Base-by-base conservation (phyloP, 257 asterid species). In the Solanum ahanhuiri region DNA sequence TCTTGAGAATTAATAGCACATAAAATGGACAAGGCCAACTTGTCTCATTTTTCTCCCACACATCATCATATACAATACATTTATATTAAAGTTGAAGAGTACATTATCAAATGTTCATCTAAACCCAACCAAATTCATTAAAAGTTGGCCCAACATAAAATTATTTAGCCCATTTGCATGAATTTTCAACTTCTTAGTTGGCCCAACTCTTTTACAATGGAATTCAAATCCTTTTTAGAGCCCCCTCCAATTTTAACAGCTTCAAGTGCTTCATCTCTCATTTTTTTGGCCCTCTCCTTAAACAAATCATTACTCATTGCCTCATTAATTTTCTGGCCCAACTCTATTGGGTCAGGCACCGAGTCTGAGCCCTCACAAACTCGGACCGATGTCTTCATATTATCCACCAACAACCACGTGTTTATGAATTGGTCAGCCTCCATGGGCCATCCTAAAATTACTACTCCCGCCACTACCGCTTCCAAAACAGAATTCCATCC, bases 361-460 rank as follows among this genome's bases (percentile, higher is more conserved):
- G 90, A 87, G 10, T 90, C 88, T 0, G 60, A 39, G 1, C 98
- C 98, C 87, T 92, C 91, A 0, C 92, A 91, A 67, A 93, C 92
- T 4, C 64, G 88, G 9, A 92, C 67, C 0, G 93, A 94, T 0
- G 87, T 89, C 12, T 90, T 91, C 58, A 88, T 82, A 72, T 90
- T 88, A 30, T 96, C 95, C 58, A 90, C 94, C 90, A 94, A 17
- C 28, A 90, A 31, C 92, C 86, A 93, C 0, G 91, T 93, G 30
- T 94, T 87, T 34, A 87, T 82, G 89, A 90, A 96, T 30, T 96
- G 99, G 85, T 96, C 98, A 0, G 99, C 99, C 82, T 93, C 99
- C 98, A 96, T 96, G 12, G 98, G 98, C 98, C 98, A 96, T 7
- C 92, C 91, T 86, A 96, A 30, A 76, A 96, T 89, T 93, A 93